These are phyloP conservation scores for Sclerotinia minor DNA, from an alignment of 2,329 filamentous ascomycete species.

Conservation along the genomic window DNA sequence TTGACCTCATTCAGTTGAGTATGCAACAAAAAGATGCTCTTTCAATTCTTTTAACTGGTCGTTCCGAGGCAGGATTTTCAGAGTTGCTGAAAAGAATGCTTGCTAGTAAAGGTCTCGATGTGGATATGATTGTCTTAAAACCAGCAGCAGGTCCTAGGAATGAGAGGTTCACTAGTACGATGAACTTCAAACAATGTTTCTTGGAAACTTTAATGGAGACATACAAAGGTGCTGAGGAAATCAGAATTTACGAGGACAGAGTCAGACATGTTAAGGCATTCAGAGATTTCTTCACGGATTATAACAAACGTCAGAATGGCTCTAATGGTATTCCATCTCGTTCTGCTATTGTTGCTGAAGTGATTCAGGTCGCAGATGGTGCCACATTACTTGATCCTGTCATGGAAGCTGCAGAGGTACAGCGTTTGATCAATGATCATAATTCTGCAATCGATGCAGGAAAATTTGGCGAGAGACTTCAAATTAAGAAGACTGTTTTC, in stretches of 20 bases:
- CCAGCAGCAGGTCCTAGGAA: slow-evolving; percentile 78
- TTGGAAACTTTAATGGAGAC: slow-evolving; percentile 81
- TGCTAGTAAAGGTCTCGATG: slow-evolving; percentile 73
- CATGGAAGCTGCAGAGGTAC: slow-evolving; percentile 77
- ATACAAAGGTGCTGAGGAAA: slow-evolving; percentile 78
- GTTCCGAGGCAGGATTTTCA: slow-evolving; percentile 74
- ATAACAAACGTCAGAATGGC: slow-evolving; percentile 62
- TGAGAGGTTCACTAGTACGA: slow-evolving; percentile 77
- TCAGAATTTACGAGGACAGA: slow-evolving; percentile 72
- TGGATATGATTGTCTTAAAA: slow-evolving; percentile 87
- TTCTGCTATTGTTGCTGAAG: slow-evolving; percentile 70
- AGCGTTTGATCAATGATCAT: slow-evolving; percentile 86
- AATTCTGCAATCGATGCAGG: slow-evolving; percentile 60
- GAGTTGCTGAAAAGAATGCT: slow-evolving; percentile 81
- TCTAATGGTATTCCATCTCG: slow-evolving; percentile 55
- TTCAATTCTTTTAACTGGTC: slow-evolving; percentile 83
- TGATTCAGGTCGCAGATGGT: slow-evolving; percentile 81
- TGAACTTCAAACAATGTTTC: slow-evolving; percentile 89
- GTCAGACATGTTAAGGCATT: slow-evolving; percentile 74
- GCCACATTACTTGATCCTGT: slow-evolving; percentile 74
- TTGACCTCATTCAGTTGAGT: slow-evolving; percentile 75
- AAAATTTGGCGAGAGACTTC: slow-evolving; percentile 50
- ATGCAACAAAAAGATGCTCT: slow-evolving; percentile 82
- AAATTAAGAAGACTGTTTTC: slow-evolving; percentile 83
- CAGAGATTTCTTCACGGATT: slow-evolving; percentile 75